A percentile compares a stretch with the other conserved stretches of the same genome.
Conservation (phyloP, 805 yeast genomes). For the Wickerhamomyces hampshirensis region DNA sequence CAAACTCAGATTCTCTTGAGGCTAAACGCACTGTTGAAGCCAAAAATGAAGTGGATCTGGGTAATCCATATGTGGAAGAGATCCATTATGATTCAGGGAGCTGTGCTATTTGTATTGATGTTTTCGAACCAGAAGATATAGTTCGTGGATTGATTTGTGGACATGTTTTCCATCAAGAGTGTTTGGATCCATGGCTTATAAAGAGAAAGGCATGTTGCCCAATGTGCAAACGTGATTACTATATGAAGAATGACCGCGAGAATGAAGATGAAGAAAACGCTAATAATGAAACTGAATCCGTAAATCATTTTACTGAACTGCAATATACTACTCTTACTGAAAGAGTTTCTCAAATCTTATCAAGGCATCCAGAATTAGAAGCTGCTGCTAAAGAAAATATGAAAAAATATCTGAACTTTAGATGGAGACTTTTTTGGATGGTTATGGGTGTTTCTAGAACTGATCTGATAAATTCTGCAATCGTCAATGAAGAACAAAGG, state of each 20-base stretch:
- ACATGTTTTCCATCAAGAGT: slow-evolving; percentile 75
- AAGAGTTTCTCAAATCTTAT: slow-evolving; percentile 36
- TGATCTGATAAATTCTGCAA: slow-evolving; percentile 50
- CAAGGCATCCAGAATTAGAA: slow-evolving; percentile 41
- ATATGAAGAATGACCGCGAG: slow-evolving; percentile 24
- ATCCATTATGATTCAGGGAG: slow-evolving; percentile 58
- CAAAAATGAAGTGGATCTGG: slow-evolving; percentile 16
- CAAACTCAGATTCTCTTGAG: too few species aligned
- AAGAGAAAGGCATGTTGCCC: slow-evolving; percentile 79
- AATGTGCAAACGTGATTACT: slow-evolving; percentile 70
- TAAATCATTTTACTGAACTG: slow-evolving; percentile 26
- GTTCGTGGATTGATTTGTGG: slow-evolving; percentile 78
- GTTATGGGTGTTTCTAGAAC: slow-evolving; percentile 48
- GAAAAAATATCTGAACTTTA: slow-evolving; percentile 26
- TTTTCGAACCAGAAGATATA: slow-evolving; percentile 52
- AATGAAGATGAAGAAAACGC: slow-evolving; percentile 6
- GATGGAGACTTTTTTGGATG: slow-evolving; percentile 42
- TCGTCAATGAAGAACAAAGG: slow-evolving; percentile 22
- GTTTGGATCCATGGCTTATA: slow-evolving; percentile 80
- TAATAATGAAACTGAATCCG: slow-evolving; percentile 20
- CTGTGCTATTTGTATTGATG: slow-evolving; percentile 77
- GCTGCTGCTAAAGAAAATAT: slow-evolving; percentile 38
- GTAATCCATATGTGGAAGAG: slow-evolving; percentile 18
- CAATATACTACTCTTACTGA: slow-evolving; percentile 36
- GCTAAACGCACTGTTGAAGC: neutral